A percentile compares a stretch with the other conserved stretches of the same genome.
phyloP scores from a whole-genome alignment of 139 green algal species.

The Asterochloris erici region DNA sequence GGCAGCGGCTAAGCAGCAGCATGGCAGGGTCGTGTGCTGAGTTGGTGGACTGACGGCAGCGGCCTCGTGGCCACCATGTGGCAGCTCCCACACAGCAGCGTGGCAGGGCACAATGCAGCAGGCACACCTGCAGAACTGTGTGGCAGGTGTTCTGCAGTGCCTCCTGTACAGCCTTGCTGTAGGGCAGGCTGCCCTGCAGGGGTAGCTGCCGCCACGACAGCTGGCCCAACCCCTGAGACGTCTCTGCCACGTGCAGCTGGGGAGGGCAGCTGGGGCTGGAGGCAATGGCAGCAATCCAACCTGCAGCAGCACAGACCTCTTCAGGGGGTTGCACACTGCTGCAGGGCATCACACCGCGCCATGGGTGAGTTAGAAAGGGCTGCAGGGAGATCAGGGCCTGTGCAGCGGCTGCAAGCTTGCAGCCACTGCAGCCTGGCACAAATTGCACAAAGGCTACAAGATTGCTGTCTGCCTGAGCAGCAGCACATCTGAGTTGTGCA shows the following conservation, averaged over 20 bases:
- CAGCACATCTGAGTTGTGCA: not conserved
- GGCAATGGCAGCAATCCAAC: constrained; percentile 26
- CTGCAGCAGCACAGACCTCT: constrained; percentile 3
- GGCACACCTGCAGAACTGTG: constrained; percentile 17
- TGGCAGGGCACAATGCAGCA: too few species aligned
- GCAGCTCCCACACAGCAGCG: too few species aligned
- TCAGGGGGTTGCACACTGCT: too few species aligned
- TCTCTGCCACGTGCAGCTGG: constrained; percentile 34
- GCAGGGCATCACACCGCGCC: too few species aligned
- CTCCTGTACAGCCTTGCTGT: constrained; percentile 19
- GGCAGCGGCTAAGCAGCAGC: too few species aligned
- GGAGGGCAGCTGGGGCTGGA: constrained; percentile 29
- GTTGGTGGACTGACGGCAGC: too few species aligned
- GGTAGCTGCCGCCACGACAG: constrained; percentile 30
- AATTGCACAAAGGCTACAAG: not conserved
- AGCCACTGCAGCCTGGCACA: not conserved
- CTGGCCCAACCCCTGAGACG: not conserved
- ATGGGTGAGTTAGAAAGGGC: too few species aligned
- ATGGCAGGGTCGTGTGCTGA: too few species aligned
- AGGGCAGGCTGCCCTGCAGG: constrained; percentile 19
- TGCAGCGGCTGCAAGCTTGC: too few species aligned
- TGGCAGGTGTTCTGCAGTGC: constrained; percentile 22
- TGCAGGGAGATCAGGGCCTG: too few species aligned
- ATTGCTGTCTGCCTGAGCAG: not conserved
- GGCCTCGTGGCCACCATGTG: too few species aligned